Percentiles rank a stretch among this genome's conserved stretches.
Conservation (phyloP, 2,329 filamentous ascomycete genomes). For the Cordyceps cicadae region DNA sequence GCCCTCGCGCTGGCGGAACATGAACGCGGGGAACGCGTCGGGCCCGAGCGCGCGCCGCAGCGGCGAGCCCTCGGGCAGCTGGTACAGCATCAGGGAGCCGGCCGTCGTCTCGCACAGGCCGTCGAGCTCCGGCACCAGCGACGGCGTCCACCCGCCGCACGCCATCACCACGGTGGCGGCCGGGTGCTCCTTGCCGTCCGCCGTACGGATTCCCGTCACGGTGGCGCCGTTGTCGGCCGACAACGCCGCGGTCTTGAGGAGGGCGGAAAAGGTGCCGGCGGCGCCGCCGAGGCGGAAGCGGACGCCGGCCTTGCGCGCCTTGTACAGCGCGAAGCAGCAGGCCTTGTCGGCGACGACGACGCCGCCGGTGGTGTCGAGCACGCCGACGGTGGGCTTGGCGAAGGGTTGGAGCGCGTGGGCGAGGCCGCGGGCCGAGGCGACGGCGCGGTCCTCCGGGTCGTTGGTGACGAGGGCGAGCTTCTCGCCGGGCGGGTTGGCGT, state of each 20-base stretch:
- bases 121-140: slow-evolving; percentile 31
- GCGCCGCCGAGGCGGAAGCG: slow-evolving; percentile 30
- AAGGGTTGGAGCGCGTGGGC: slow-evolving; percentile 31
- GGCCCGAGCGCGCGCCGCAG: slow-evolving; percentile 34
- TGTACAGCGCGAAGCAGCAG: slow-evolving; percentile 36
- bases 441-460: neutral
- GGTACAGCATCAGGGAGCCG: slow-evolving; percentile 35
- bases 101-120: slow-evolving; percentile 39
- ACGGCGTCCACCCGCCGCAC: slow-evolving; percentile 36
- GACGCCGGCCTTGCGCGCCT: slow-evolving; percentile 32
- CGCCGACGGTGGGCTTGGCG: slow-evolving; percentile 24
- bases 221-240: too few species aligned
- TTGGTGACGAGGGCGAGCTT: neutral
- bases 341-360: slow-evolving; percentile 37
- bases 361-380: slow-evolving; percentile 39
- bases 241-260: slow-evolving; percentile 17
- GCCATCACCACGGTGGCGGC: slow-evolving; percentile 31
- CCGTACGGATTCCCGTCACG: slow-evolving; percentile 31
- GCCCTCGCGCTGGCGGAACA: slow-evolving; percentile 25
- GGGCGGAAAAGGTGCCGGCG: slow-evolving; percentile 23
- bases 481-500: neutral
- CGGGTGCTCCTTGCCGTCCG: slow-evolving; percentile 25
- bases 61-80: slow-evolving; percentile 28
- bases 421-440: slow-evolving; percentile 22
- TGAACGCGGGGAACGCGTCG: slow-evolving; percentile 33